phyloP scores from a whole-genome alignment of 129 eudicot genomes.

The Pulicaria dysenterica region DNA sequence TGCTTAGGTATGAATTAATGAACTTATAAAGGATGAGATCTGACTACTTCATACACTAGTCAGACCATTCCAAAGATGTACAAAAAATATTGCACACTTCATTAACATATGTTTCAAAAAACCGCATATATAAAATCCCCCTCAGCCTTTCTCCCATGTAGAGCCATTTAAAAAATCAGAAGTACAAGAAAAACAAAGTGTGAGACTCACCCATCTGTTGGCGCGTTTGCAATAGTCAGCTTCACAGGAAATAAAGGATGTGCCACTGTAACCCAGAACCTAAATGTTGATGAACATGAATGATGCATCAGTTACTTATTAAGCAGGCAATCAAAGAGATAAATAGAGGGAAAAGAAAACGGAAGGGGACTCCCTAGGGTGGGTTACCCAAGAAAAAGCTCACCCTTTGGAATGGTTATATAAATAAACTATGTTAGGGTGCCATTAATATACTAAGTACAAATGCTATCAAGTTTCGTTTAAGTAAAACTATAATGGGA shows the following conservation, averaged over 20 bases:
- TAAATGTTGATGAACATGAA: slow-evolving; percentile 35
- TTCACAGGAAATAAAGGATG: slow-evolving; percentile 76
- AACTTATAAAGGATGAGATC: background rate
- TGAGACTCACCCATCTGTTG: slow-evolving; percentile 79
- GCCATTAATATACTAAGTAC: slow-evolving; percentile 6
- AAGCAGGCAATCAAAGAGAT: background rate
- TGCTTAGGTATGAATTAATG: slow-evolving; percentile 1
- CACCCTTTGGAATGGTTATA: background rate
- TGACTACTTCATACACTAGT: background rate
- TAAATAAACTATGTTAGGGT: background rate
- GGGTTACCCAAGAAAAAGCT: background rate
- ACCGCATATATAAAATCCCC: no score
- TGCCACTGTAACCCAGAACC: slow-evolving; percentile 72
- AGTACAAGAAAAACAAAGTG: background rate
- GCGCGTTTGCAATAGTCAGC: slow-evolving; percentile 53
- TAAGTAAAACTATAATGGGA: background rate
- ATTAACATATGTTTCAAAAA: background rate
- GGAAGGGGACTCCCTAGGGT: no score
- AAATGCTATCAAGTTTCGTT: slow-evolving; percentile 4
- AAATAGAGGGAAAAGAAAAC: background rate
- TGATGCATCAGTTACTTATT: background rate
- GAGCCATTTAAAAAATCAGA: background rate
- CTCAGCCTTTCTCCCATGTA: background rate
- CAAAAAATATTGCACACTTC: slow-evolving; percentile 12
- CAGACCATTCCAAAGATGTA: slow-evolving; percentile 4